Base-by-base conservation (phyloP, 805 yeast genomes). In the Yarrowia divulgata region DNA sequence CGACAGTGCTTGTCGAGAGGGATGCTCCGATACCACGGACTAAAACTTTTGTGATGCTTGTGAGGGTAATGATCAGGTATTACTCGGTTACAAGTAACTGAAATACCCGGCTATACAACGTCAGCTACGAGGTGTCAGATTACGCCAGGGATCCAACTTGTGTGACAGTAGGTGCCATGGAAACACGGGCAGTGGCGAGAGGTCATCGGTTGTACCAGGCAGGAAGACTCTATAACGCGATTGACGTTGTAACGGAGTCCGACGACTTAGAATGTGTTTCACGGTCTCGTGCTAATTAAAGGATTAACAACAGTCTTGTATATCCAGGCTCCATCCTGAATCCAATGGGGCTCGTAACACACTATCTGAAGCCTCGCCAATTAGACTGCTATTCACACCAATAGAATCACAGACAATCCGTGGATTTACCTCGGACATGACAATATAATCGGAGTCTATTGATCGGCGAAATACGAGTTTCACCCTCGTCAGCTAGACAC, bases 381-480 rank as follows among this genome's bases (percentile, higher is more conserved):
- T 46, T 34, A 16, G 23, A 7, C 19, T 43, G 23, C 40, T 54
- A 54, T 54, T 43, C 43, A 35, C 18, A 37, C 60, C 60, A 54
- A 54, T 54, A 37, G 60, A 39, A 54, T 14, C 45, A 9, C 60
- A 37, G 60, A 10, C 45, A 54, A 37, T 9, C n/a, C 7, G 43
- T 13, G 29, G 34, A 23, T 37, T 37, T 54, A 54, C 60, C 60
- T 54, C 60, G 45, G 60, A 54, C 32, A 52, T 35, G 32, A 19
- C 43, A 32, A 37, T 19, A 19, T 37, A 12, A 13, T 37, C 45
- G 34, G 60, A 54, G 60, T 14, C 60, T 54, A 54, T 39, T 54
- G 60, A 54, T 54, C 60, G 60, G 13, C 60, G 39, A 54, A 54
- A 54, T 54, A 54, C 60, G 60, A 54, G 60, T 54, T 54, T 52